Conservation (phyloP, 1,284 basidiomycete species). For the Veloboletus limbatus region DNA sequence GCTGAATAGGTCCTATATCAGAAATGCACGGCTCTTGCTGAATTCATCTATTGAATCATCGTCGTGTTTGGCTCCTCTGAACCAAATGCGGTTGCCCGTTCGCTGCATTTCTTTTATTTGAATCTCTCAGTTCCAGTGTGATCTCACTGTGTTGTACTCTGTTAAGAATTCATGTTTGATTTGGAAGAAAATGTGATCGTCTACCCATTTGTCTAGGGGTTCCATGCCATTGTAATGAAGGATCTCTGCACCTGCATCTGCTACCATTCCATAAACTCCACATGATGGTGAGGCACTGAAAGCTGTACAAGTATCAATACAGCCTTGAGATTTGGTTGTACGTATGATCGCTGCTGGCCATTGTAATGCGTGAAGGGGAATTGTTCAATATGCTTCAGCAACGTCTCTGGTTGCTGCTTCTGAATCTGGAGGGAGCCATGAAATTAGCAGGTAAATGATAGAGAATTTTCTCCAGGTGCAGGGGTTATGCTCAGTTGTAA, state of each 20-base stretch:
- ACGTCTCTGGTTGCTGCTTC: not conserved
- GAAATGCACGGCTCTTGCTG: not conserved
- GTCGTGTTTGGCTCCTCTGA: accelerated
- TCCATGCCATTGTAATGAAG: not conserved
- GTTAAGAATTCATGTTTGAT: not conserved
- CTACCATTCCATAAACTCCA: conserved; percentile 34
- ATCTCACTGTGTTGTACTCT: too few relatives aligned
- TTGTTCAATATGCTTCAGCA: not conserved
- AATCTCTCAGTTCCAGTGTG: too few relatives aligned
- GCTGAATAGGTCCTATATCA: not conserved
- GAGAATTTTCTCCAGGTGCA: conserved; percentile 3
- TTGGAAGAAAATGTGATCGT: conserved; percentile 6
- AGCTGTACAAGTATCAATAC: not conserved
- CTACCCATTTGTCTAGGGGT: conserved; percentile 3
- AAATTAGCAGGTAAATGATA: accelerated
- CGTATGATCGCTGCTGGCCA: not conserved
- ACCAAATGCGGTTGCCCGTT: too few relatives aligned
- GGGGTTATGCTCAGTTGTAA: not conserved
- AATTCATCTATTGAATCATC: not conserved
- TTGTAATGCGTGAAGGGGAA: not conserved
- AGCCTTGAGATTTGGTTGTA: not conserved
- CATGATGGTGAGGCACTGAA: conserved; percentile 30
- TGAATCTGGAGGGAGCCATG: not conserved
- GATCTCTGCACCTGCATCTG: conserved; percentile 25
- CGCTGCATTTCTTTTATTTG: too few relatives aligned